These are phyloP conservation scores for Mucor piriformis DNA, from an alignment of 371 early-diverging fungal species.

Conservation along the genomic window DNA sequence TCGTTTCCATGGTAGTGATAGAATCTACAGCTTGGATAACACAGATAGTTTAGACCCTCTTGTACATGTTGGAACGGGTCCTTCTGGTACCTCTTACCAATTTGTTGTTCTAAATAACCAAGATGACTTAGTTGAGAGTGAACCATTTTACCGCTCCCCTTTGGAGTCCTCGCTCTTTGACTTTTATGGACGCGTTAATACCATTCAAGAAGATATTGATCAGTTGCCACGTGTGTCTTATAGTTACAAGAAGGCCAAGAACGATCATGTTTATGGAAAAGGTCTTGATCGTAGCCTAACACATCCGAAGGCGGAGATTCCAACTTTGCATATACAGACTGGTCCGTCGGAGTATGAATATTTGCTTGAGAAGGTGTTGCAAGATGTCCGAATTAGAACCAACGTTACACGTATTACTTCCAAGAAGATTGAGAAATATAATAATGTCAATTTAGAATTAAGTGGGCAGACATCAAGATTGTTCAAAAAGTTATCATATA, in stretches of 20 bases:
- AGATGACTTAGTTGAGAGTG: constrained; percentile 17
- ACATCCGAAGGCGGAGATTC: constrained; percentile 31
- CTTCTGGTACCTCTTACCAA: constrained; percentile 18
- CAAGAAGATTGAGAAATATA: not conserved
- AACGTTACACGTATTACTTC: constrained; percentile 35
- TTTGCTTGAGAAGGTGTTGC: constrained; percentile 28
- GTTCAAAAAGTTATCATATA: constrained; percentile 40
- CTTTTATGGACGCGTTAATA: constrained; percentile 21
- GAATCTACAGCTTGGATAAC: constrained; percentile 13
- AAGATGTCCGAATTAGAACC: constrained; percentile 29
- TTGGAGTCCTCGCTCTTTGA: constrained; percentile 19
- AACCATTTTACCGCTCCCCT: constrained; percentile 24
- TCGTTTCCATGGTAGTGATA: constrained; percentile 11
- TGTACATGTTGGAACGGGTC: constrained; percentile 24
- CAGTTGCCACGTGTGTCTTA: not conserved
- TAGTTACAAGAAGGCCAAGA: not conserved
- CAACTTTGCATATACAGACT: constrained; percentile 33
- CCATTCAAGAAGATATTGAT: not conserved
- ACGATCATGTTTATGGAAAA: not conserved
- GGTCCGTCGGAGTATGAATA: constrained; percentile 9
- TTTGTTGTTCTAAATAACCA: constrained; percentile 24
- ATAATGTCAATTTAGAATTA: constrained; percentile 21
- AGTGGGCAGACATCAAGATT: constrained; percentile 40
- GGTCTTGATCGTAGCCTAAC: constrained; percentile 3
- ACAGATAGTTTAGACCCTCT: constrained; percentile 19